Evolutionary conservation across 2,329 filamentous ascomycete species (phyloP), one percentile per base, ranked within the genome.

Genomic region (Hypoxylon sp.): DNA sequence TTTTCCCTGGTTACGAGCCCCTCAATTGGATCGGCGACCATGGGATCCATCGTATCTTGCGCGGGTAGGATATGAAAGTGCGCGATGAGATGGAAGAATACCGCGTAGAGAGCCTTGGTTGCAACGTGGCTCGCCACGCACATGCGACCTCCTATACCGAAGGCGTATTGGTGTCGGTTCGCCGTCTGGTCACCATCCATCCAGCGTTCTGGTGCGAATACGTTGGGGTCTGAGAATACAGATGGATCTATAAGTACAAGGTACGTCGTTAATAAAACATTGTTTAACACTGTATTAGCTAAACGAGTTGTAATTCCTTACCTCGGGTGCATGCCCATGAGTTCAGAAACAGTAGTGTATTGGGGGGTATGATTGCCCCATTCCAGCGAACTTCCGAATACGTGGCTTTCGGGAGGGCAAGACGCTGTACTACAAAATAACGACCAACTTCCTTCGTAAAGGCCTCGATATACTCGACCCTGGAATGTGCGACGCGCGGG

Each of bases 161-260:
- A 87, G 39, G 81, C 84, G 68, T 85, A 87, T 69, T 87, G 85
- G 0, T 84, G 84, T 3, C 83, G 84, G 3, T 77, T 72, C 2
- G 75, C 74, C 10, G 69, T 70, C 44, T 69, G 69, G 29, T 74
- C 72, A 26, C 69, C 71, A 14, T 73, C 84, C 78, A 80, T 75
- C 80, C 71, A 87, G n/a, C 78, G 77, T 61, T 79, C 83, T 11
- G 82, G 79, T 6, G 90, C 79, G 73, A 91, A 92, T 13, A 86
- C 83, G 58, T 90, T 87, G 0, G 89, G 88, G 3, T 88, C 82
- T 72, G 90, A 89, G 80, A 91, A 92, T 73, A 91, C 87, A 0
- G 81, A 80, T 10, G 83, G 82, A 72, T 92, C 90, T 79, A 47
- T 37, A 14, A 11, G 11, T 3, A 6, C 3, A 29, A 11, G 26